A percentile compares a stretch with the other conserved stretches of the same genome.
phyloP scores from a whole-genome alignment of 768 basidiomycete species.

The Hygrocybe coccinea region DNA sequence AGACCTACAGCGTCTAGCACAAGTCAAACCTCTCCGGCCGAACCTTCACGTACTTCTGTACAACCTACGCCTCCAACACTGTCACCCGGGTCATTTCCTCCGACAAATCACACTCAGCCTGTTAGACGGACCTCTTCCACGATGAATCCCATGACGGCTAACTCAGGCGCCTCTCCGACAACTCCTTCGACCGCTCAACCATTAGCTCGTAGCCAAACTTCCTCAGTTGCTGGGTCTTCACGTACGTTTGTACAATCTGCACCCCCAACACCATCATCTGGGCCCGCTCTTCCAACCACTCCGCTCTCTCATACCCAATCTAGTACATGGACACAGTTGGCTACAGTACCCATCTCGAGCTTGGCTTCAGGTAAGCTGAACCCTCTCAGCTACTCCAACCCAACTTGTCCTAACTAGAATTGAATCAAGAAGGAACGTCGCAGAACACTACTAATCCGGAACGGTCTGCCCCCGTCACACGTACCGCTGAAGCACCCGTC shows the following conservation, averaged over 20 bases:
- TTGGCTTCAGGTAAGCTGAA: slow-evolving; percentile 1
- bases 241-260: too few species aligned
- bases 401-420: background rate
- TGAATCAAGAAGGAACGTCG: background rate
- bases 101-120: too few species aligned
- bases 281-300: too few species aligned
- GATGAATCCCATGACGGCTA: background rate
- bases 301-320: too few species aligned
- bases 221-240: too few species aligned
- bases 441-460: background rate
- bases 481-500: background rate
- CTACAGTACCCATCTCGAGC: too few species aligned
- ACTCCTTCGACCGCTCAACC: background rate
- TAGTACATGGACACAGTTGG: too few species aligned
- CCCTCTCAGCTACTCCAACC: background rate
- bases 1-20: background rate
- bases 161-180: background rate
- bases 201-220: too few species aligned
- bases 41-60: background rate
- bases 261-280: too few species aligned
- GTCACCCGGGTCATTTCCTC: too few species aligned
- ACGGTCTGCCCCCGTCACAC: slow-evolving; percentile 1
- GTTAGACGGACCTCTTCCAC: too few species aligned
- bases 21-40: background rate
- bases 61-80: too few species aligned